A percentile compares a stretch with the other conserved stretches of the same genome.
These are phyloP conservation scores for Berberis thunbergii DNA, from an alignment of 164 flowering plant genomes.

Conservation along the genomic window DNA sequence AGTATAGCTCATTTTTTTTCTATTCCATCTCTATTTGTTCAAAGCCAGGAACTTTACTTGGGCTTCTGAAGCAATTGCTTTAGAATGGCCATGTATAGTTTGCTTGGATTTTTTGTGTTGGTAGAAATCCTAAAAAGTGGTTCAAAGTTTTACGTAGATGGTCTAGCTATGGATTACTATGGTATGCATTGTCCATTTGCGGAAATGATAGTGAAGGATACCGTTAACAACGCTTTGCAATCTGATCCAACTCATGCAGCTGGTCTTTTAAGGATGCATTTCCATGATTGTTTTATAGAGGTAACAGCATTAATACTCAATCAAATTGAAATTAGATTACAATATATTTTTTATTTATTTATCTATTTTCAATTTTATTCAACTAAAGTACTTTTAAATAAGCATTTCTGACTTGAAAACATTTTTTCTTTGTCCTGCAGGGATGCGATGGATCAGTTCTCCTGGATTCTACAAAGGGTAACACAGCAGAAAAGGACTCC, in stretches of 20 bases:
- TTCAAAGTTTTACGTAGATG: slow-evolving; percentile 23
- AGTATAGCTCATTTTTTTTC: no score
- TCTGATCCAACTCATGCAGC: slow-evolving; percentile 76
- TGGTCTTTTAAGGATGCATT: slow-evolving; percentile 72
- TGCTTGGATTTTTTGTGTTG: neutral
- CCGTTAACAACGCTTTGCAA: slow-evolving; percentile 45
- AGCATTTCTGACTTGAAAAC: no score
- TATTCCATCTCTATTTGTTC: no score
- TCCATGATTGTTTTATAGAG: slow-evolving; percentile 81
- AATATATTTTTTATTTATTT: neutral
- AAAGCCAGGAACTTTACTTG: neutral
- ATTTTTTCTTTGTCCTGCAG: slow-evolving; percentile 18
- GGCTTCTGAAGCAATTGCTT: neutral
- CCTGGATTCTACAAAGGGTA: slow-evolving; percentile 65
- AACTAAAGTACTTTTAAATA: no score
- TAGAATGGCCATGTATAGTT: neutral
- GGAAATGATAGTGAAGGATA: slow-evolving; percentile 44
- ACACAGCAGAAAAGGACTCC: slow-evolving; percentile 84
- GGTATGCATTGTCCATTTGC: slow-evolving; percentile 53
- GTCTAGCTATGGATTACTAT: slow-evolving; percentile 64
- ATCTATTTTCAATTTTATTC: no score
- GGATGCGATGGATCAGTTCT: slow-evolving; percentile 89
- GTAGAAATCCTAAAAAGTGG: neutral
- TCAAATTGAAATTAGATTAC: neutral
- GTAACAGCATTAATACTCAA: slow-evolving; percentile 15